Evolutionary conservation across 352 stramenopile species (phyloP).

Genomic region (Globisporangium polare): DNA sequence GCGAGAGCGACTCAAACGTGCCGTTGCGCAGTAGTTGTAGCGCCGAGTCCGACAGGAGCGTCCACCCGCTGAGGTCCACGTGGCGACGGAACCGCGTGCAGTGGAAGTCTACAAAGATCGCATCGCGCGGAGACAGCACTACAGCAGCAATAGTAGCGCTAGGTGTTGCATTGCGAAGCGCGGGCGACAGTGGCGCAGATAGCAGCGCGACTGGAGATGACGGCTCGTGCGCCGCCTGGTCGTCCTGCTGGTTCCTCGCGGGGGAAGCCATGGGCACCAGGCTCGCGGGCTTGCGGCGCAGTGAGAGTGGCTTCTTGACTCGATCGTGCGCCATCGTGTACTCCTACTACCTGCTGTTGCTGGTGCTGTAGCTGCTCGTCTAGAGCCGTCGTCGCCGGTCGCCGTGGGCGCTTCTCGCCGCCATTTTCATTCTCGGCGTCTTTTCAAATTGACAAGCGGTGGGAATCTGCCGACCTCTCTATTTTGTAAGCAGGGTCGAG

Average conservation of each 20-base stretch:
- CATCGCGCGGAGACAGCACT: conserved; percentile 13
- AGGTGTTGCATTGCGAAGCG: not conserved
- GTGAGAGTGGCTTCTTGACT: not conserved
- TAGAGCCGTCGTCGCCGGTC: conserved; percentile 3
- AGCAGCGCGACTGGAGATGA: not conserved
- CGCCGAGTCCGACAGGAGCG: conserved; percentile 31
- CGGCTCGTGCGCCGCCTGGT: not conserved
- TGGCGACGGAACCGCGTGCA: conserved; percentile 28
- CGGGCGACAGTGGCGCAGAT: not conserved
- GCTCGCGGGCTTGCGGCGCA: conserved; percentile 2
- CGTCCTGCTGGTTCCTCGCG: conserved; percentile 1
- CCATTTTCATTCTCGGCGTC: conserved; percentile 2
- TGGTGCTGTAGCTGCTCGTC: not conserved
- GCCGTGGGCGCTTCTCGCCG: not conserved
- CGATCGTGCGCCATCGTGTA: not conserved
- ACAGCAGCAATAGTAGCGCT: not conserved
- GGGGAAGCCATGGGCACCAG: not conserved
- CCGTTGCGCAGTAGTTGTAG: conserved; percentile 26
- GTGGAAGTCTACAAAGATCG: conserved; percentile 16
- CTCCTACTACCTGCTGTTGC: not conserved
- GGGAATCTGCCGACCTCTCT: not conserved
- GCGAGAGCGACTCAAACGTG: conserved; percentile 19
- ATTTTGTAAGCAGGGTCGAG: too few species aligned
- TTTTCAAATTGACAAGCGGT: conserved; percentile 5
- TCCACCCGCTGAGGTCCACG: conserved; percentile 55